Evolutionary conservation across 768 basidiomycete species (phyloP), one percentile per base, ranked within the genome.

Genomic region (Boletus insuetus): DNA sequence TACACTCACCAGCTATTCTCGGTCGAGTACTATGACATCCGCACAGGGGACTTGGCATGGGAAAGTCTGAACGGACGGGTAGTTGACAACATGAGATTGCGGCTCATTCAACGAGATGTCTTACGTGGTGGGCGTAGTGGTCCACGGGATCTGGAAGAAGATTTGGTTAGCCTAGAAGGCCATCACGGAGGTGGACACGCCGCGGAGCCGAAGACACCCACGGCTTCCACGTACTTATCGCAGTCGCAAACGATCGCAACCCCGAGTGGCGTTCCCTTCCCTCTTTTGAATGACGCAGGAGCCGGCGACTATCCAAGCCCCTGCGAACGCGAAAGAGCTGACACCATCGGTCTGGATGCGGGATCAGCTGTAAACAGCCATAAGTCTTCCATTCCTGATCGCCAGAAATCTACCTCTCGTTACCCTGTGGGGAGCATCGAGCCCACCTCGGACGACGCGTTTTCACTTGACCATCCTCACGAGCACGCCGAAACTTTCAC

Each of bases 21-120:
- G 39, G 80, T 85, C 49, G 87, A 90, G 58, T 93, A 81, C 65
- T 86, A 78, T 64, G 88, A 91, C 63, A 75, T 82, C 26, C 77
- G 86, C 24, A 77, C 79, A 38, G 83, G 86, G 7, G 71, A 75
- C 38, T 62, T 66, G 12, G 87, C 89, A 14, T 78, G 74, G 61
- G 67, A 70, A 44, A 73, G 73, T 43, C 71, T 92, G 19, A 64
- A 86, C 45, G 76, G 76, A 3, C 75, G 76, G 37, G 67, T 72
- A 43, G 65, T 82, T 35, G 80, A 82, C 49, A 84, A 81, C 35
- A 78, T 81, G 72, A 78, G 74, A 47, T 69, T 89, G 26, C 70
- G 67, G 14, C 72, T 81, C 46, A 73, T 73, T 50, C 74, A 72
- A 31, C 73, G 74, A 57, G 73, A 64, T 49, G 52, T 43, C 42